These are phyloP conservation scores for Oryza australiensis DNA, from an alignment of 176 grass and related monocot genomes.

Conservation along the genomic window DNA sequence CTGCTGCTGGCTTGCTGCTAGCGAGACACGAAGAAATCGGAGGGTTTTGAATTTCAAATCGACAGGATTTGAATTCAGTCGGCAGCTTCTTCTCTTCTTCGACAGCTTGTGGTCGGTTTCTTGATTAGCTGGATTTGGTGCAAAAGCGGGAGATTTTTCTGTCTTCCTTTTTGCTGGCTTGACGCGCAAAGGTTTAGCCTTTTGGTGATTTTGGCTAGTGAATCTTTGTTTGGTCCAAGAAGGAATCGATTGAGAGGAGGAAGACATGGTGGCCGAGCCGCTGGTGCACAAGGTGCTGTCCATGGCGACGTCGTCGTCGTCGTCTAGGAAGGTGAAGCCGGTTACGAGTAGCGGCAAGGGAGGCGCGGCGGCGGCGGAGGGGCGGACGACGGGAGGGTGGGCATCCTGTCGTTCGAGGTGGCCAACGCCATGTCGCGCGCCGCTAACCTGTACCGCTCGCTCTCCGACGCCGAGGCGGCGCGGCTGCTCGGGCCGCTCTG, in stretches of 20 bases:
- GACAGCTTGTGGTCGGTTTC: background rate
- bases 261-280: constrained; percentile 66
- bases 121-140: background rate
- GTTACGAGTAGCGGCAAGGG: background rate
- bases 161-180: background rate
- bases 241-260: background rate
- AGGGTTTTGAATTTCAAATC: constrained; percentile 17
- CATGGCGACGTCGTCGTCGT: constrained; percentile 47
- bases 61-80: constrained; percentile 9
- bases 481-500: constrained; percentile 48
- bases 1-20: background rate
- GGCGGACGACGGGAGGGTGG: constrained; percentile 39
- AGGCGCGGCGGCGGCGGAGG: background rate
- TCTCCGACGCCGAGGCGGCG: constrained; percentile 69
- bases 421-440: constrained; percentile 91
- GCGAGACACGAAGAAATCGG: background rate
- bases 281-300: constrained; percentile 80
- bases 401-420: constrained; percentile 89
- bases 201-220: background rate
- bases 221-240: constrained; percentile 12
- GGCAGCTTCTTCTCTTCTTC: background rate
- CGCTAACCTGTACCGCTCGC: constrained; percentile 72
- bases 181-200: background rate
- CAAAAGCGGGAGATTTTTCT: background rate
- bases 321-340: constrained; percentile 56